Base-by-base conservation (phyloP, 768 basidiomycete species). In the Russula sp. region DNA sequence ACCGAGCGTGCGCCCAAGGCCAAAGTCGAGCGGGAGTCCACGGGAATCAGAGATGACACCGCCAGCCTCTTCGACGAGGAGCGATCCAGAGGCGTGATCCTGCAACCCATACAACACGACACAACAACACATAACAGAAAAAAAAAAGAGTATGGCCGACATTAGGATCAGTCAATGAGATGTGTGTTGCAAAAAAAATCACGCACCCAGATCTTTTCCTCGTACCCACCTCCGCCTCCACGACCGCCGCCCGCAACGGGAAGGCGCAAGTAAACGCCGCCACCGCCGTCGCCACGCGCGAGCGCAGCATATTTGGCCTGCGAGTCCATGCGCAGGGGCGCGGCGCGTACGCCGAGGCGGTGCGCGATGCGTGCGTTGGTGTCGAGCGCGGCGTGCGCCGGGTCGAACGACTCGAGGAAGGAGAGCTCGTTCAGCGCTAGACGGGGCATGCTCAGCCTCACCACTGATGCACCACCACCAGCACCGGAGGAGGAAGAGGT, bases 261-360 rank as follows among this genome's bases (percentile, higher is more conserved):
- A 80, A 92, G 86, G 8, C 90, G 79, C 46, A 93, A 75, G 70
- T 93, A 96, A 39, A 83, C 82, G 1, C 85, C 86, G 0, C 60
- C 66, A 6, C 46, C 43, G 2, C 93, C 94, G 58, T 96, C 89
- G 0, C 95, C 93, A 45, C 95, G 77, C 5, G 86, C 84, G 14
- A 98, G 81, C 69, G 86, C 85, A 35, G 87, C 84, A 67, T 98
- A 98, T 75, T 98, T 99, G 1, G 94, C 93, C 73, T 98, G 95
- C 71, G 88, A 91, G 72, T 98, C 96, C 94, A 98, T 97, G 20
- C 92, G 79, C 16, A 85, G 77, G 9, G 90, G 85, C 0, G 80
- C 71, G 2, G 81, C 75, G 18, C 84, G 83, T 58, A 97, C 80
- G 2, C 80, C 80, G 29, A 98, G 76, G 5, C 86, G 67, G 36